Conservation (phyloP, 306 rosid species). For the Prunus salicina region DNA sequence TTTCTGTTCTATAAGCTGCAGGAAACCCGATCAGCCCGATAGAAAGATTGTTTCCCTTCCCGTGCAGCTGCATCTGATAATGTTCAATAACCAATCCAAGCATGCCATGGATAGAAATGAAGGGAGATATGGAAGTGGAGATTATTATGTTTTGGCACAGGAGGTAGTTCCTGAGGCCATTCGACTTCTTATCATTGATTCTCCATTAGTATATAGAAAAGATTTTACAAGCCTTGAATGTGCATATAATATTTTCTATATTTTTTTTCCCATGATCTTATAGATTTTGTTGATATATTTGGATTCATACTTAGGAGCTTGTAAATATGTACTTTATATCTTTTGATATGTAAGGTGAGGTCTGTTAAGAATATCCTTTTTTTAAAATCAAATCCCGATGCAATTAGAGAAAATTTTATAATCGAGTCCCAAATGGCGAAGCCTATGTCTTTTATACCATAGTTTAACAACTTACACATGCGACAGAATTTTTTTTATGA, state of each 20-base stretch:
- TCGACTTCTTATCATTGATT: conserved; percentile 28
- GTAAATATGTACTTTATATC: conserved; percentile 37
- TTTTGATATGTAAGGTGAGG: conserved; percentile 9
- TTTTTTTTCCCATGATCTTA: not conserved
- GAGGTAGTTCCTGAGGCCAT: conserved; percentile 31
- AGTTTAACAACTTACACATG: no score
- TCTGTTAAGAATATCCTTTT: not conserved
- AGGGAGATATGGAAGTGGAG: conserved; percentile 46
- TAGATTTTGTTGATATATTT: conserved; percentile 25
- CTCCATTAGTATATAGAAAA: conserved; percentile 21
- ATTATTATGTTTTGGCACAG: conserved; percentile 25
- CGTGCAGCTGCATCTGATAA: conserved; percentile 33
- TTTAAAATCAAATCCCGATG: not conserved
- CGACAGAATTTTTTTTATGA: no score
- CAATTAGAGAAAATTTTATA: not conserved
- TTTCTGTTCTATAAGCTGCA: conserved; percentile 23
- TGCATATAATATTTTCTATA: conserved; percentile 33
- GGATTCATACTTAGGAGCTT: conserved; percentile 20
- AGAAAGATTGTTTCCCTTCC: conserved; percentile 42
- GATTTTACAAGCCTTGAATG: conserved; percentile 23
- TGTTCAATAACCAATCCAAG: conserved; percentile 34
- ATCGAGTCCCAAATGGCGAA: no score
- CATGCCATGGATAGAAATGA: conserved; percentile 27
- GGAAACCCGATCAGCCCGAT: conserved; percentile 70
- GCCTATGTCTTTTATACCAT: no score